Conservation (phyloP, 805 yeast genomes). For the Saccharomycopsis microspora region DNA sequence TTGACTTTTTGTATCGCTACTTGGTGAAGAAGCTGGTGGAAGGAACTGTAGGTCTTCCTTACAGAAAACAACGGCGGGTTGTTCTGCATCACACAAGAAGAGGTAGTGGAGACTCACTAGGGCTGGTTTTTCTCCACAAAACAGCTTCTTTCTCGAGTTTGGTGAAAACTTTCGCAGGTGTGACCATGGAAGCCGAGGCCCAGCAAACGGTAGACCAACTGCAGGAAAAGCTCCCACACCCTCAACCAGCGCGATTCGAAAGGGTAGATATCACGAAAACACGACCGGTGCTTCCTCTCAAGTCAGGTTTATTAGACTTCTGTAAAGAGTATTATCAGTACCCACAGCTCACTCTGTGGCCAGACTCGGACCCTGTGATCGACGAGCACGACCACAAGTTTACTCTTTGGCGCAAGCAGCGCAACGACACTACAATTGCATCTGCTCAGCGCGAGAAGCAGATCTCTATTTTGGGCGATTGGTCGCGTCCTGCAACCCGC, state of each 20-base stretch:
- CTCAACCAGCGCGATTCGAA: conserved; percentile 19
- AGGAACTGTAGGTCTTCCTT: not conserved
- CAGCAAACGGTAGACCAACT: conserved; percentile 2
- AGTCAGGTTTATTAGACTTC: conserved; percentile 59
- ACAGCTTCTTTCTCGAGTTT: conserved; percentile 8
- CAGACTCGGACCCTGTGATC: conserved; percentile 12
- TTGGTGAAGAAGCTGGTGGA: conserved; percentile 7
- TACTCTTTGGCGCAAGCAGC: conserved; percentile 63
- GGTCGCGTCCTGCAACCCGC: conserved; percentile 54
- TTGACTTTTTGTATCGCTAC: conserved; percentile 12
- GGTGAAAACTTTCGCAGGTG: conserved; percentile 10
- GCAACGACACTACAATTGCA: conserved; percentile 79
- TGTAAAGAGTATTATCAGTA: conserved; percentile 88
- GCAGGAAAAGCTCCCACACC: conserved; percentile 12
- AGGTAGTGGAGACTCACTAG: not conserved
- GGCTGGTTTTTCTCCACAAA: conserved; percentile 1
- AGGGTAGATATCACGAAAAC: conserved; percentile 21
- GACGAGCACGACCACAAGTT: conserved; percentile 15
- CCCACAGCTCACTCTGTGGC: conserved; percentile 43
- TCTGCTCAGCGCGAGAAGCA: conserved; percentile 88
- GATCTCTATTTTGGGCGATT: conserved; percentile 70
- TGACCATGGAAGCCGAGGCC: not conserved
- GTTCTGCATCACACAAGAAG: conserved; percentile 1
- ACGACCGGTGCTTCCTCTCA: conserved; percentile 38
- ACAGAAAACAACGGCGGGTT: not conserved